phyloP scores from a whole-genome alignment of 176 grass and related monocot species.

The Puya raimondii region DNA sequence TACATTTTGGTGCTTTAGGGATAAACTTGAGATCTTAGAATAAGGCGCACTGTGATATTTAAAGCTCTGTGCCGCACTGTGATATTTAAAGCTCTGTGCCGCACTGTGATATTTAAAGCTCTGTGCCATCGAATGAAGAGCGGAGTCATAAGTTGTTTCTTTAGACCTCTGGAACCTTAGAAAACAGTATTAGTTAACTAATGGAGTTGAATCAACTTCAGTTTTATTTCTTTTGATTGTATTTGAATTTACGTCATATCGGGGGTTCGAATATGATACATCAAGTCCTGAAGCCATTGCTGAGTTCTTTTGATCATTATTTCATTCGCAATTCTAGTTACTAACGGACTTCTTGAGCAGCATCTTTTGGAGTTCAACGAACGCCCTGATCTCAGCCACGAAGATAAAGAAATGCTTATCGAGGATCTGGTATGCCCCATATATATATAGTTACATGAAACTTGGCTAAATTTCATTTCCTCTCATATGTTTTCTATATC shows the following conservation, averaged over 20 bases:
- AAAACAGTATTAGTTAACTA: no score
- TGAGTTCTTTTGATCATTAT: neutral
- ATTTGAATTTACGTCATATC: neutral
- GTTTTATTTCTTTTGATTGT: neutral
- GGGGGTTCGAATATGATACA: neutral
- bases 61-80: no score
- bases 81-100: no score
- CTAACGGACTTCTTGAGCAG: constrained; percentile 25
- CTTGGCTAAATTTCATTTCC: neutral
- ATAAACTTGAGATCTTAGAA: no score
- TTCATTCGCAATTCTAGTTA: neutral
- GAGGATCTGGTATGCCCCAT: constrained; percentile 74
- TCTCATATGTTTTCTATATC: constrained; percentile 8
- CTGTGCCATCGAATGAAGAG: no score
- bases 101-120: no score
- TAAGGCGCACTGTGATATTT: no score
- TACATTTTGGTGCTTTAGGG: no score
- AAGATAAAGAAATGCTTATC: constrained; percentile 88
- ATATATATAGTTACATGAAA: constrained; percentile 3
- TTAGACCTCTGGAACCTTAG: no score
- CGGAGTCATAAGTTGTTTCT: no score
- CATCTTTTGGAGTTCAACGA: constrained; percentile 91
- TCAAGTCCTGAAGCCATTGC: neutral
- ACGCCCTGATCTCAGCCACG: constrained; percentile 74
- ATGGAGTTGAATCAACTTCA: no score